Percentiles rank a stretch among this genome's conserved stretches.
Conservation (phyloP, 345 rosid species). For the Arabis hirsuta region DNA sequence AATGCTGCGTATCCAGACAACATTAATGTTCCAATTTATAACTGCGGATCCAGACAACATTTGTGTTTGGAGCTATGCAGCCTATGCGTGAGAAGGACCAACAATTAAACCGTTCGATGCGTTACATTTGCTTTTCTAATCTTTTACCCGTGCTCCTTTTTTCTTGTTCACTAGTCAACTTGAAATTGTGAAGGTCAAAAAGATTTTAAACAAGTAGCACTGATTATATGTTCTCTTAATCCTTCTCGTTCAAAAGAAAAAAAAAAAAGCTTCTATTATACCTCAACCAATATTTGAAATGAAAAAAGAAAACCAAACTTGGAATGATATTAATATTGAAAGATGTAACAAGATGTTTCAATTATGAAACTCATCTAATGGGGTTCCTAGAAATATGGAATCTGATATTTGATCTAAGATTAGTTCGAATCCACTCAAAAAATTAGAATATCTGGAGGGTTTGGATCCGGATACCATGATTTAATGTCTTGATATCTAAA, state of each 20-base stretch:
- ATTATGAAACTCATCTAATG: not conserved
- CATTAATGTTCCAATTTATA: constrained; percentile 1
- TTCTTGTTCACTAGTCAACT: not conserved
- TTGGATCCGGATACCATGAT: too few species aligned
- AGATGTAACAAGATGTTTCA: not conserved
- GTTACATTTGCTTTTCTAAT: not conserved
- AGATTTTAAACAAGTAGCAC: not conserved
- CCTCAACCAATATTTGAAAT: not conserved
- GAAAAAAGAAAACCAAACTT: not conserved
- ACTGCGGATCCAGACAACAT: not conserved
- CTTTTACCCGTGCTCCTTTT: not conserved
- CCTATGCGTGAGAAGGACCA: not conserved
- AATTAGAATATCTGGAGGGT: too few species aligned
- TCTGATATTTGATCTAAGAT: too few species aligned
- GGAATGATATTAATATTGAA: not conserved
- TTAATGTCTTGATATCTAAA: too few species aligned
- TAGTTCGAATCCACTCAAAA: too few species aligned
- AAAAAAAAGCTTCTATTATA: not conserved
- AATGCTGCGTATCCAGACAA: constrained; percentile 14
- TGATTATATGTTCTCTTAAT: not conserved
- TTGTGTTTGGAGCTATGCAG: too few species aligned
- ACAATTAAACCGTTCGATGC: not conserved
- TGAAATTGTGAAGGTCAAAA: not conserved
- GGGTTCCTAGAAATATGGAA: too few species aligned
- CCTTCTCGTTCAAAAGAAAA: too few species aligned